Base-by-base conservation (phyloP, 2,329 filamentous ascomycete genomes). In the Huntiella omanensis region DNA sequence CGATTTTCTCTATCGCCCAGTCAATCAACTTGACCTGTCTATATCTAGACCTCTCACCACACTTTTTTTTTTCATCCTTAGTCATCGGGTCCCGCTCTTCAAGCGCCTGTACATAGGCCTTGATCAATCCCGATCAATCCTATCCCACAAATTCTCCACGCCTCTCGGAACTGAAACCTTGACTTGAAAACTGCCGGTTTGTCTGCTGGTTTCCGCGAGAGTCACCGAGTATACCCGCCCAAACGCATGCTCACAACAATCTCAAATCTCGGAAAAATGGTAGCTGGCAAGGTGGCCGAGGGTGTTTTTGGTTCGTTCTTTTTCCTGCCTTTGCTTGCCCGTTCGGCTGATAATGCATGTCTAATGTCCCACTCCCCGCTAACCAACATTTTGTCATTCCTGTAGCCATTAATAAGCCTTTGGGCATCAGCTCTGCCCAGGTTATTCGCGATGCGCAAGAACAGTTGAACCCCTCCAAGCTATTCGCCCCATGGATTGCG, bases 381-480 rank as follows among this genome's bases (percentile, higher is more conserved):
- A 41, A 28, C 33, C 28, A 6, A 32, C 33, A 38, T 51, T 42
- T 44, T 4, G 35, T 33, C 11, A 12, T 10, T 16, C 32, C 22
- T 43, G 10, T 54, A 94, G 88, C 84, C 60, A 81, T 98, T 62
- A 85, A 94, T 66, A 98, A 98, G 64, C 91, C 91, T 22, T 69
- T 78, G 56, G 82, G 79, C 56, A 75, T 88, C 56, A 85, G 81
- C 59, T 96, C 88, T 33, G 87, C 87, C 43, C 84, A 93, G 61
- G 81, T 92, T 34, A 75, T 98, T 53, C 86, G 88, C 58, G 80
- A 88, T 57, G 77, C 92, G 49, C 86, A 96, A 65, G 65, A 71
- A 15, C 74, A 80, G 53, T 93, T 96, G 70, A 84, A 86, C 54
- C 74, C 77, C 8, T 96, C 91, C 1, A 59, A 65, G 19, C 68